Base-by-base conservation (phyloP, 2,329 filamentous ascomycete species). In the Ceratocystis colombiana region DNA sequence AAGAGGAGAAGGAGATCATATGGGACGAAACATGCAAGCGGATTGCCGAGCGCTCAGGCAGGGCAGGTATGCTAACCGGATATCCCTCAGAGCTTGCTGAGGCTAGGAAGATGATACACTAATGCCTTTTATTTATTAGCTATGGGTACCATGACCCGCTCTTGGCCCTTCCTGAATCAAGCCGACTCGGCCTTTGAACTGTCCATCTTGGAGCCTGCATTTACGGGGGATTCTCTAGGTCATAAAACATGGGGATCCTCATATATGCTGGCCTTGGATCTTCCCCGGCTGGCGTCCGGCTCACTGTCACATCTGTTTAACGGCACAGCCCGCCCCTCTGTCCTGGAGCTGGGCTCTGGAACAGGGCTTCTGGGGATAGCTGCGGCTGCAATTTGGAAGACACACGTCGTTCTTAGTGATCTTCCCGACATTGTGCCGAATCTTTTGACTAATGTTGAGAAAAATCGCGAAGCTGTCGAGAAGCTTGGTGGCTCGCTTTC, bases 181-280 rank as follows among this genome's bases (percentile, higher is more conserved):
- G 33, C 28, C 4, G 71, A 74, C 25, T 70, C 71, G 4, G 70
- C 75, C 1, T 80, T 91, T 70, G 81, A 86, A 59, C 78, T 99
- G 63, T 80, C 82, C 45, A 84, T 99, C 48, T 83, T 90, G 66
- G 94, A 99, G 73, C 94, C 94, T 1, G 86, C 91, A 0, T 79
- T 97, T 66, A 96, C 90, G 0, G 88, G 88, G 5, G 93, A 96
- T 74, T 66, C 59, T 10, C 79, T 97, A 20, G 94, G 94, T 1
- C 81, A 95, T 74, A 97, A 99, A 75, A 99, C 94, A 0, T 97
- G 94, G 94, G 90, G 89, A 0, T 93, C 91, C 0, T 93, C 91
- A 0, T 95, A 91, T 72, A 82, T 95, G 1, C 84, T 97, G 3
- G 88, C 93, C 0, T 87, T 84, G 70, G 84, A 88, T 28, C 81